Base-by-base conservation (phyloP, 371 early-diverging fungal genomes). In the Smittium culicis region DNA sequence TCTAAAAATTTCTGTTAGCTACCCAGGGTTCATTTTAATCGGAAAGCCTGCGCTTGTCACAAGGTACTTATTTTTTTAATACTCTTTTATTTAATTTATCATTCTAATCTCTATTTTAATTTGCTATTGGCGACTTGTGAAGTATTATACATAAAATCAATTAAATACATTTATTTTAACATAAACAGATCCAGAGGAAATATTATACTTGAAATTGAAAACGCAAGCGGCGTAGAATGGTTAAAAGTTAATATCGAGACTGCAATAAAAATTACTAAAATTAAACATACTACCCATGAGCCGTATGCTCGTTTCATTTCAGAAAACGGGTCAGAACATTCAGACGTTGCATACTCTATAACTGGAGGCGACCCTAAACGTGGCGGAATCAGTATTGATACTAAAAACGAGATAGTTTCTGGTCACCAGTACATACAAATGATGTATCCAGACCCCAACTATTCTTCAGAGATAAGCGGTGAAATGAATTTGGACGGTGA, bases 341-440 rank as follows among this genome's bases (percentile, higher is more conserved):
- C 54, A 35, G 45, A 68, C 24, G 45, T 55, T 0, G 69, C 74
- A 17, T 58, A 71, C 31, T 69, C 66, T 29, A 70, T 75, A 25
- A 75, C 75, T 28, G 75, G 75, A 5, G 75, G 75, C 8, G 72
- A 70, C 56, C 75, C 75, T 0, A 69, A 74, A 64, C 70, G 74
- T 58, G 75, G 75, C 29, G 75, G 75, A 2, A 31, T 75, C 45
- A 71, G 75, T 0, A 60, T 75, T 1, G 75, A 71, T 24, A 75
- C 75, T 28, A 56, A 67, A n/a, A 67, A 67, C 20, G 75, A 75
- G 60, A n/a, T n/a, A n/a, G n/a, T n/a, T n/a, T n/a, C n/a, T n/a
- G n/a, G n/a, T n/a, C n/a, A n/a, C n/a, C n/a, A n/a, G n/a, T n/a
- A n/a, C n/a, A n/a, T n/a, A n/a, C n/a, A n/a, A n/a, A n/a, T n/a